Evolutionary conservation across 2,329 filamentous ascomycete genomes (phyloP), one percentile per base, ranked within the genome.

Genomic region (Penicillium psychrosexuale): DNA sequence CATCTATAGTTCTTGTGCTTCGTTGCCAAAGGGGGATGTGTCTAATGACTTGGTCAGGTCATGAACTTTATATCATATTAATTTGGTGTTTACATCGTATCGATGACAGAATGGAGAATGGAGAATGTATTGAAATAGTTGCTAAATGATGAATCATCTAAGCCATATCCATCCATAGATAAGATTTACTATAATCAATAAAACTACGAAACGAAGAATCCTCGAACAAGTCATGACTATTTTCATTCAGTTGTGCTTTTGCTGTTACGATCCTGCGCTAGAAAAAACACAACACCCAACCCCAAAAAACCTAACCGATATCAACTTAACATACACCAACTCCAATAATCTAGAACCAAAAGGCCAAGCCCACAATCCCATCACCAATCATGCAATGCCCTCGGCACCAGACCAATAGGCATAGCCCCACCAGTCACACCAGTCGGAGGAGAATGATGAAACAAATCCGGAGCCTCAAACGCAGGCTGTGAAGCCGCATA

Each of bases 311-410:
- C 30, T 22, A 39, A 15, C 17, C 30, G 19, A 15, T 34, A 34
- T 24, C 19, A 33, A 22, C 13, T n/a, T 8, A 33, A 19, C 19
- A 19, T 19, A n/a, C 30, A 11, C 34, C 27, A 39, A 52, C 30
- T 33, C 47, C 47, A 36, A 19, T 34, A 44, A 44, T 22, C n/a
- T 51, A 33, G 15, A 31, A 44, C 17, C 28, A 31, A 31, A 44
- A 44, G 2, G 2, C 8, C 15, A 36, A 30, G 34, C 27, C 15
- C 44, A 38, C 8, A 22, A 38, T 24, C n/a, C 6, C 43, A 45
- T 63, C 45, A 63, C 38, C 57, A 63, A 51, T 65, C 63, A 53
- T 65, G 63, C 27, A 64, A 50, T n/a, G 59, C 59, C 49, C 63
- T 57, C n/a, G 63, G 59, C 9, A 65, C 63, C 37, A 64, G 47